Conservation (phyloP, 2,329 filamentous ascomycete species). For the Metarhizium album region DNA sequence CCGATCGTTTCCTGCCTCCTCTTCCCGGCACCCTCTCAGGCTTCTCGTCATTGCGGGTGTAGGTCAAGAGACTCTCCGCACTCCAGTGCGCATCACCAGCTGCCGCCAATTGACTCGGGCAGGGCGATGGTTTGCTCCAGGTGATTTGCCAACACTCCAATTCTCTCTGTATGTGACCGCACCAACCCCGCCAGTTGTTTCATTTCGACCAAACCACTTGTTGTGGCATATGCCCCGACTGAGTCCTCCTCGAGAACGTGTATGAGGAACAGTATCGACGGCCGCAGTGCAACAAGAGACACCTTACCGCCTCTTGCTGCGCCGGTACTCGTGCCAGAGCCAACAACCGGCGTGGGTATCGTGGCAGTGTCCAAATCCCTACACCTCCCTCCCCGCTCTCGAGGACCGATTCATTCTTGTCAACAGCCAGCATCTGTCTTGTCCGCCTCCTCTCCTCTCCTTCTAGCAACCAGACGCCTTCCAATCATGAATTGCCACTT, state of each 20-base stretch:
- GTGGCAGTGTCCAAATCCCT: not conserved
- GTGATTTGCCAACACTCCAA: conserved; percentile 18
- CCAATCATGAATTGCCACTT: not conserved
- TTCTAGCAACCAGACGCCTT: not conserved
- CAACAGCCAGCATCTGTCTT: not conserved
- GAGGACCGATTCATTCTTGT: not conserved
- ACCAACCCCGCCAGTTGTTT: not conserved
- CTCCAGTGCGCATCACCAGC: conserved; percentile 5
- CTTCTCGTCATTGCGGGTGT: not conserved
- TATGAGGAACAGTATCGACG: not conserved
- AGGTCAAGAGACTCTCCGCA: conserved; percentile 1
- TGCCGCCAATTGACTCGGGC: conserved; percentile 24
- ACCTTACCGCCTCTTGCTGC: not conserved
- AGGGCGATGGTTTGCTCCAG: conserved; percentile 28
- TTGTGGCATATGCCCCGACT: conserved; percentile 1
- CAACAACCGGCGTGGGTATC: not conserved
- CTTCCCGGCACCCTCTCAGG: not conserved
- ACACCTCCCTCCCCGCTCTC: not conserved
- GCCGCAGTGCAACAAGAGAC: not conserved
- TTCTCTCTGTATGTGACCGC: conserved; percentile 14
- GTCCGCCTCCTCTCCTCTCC: not conserved
- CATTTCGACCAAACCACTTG: not conserved
- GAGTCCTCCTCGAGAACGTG: not conserved
- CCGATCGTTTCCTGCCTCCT: not conserved
- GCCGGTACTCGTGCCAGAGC: not conserved